Evolutionary conservation across 352 stramenopile genomes (phyloP).

Genomic region (Hyaloperonospora arabidopsidis): DNA sequence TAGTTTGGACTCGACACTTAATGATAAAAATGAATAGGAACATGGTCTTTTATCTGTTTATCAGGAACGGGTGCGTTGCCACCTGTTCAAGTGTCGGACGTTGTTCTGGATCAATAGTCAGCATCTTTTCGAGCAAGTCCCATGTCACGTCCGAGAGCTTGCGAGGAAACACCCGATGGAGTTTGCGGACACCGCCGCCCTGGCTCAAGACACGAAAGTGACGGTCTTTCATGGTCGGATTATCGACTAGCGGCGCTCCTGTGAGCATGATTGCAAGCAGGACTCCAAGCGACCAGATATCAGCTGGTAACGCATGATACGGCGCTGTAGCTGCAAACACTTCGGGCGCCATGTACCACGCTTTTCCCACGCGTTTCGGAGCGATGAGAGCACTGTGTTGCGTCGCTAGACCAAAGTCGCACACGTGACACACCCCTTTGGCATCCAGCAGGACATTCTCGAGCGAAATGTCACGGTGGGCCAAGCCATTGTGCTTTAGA

Average conservation of each 20-base stretch:
- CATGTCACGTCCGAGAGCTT: constrained; percentile 21
- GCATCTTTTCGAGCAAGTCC: constrained; percentile 25
- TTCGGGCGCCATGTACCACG: constrained; percentile 64
- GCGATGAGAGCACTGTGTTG: constrained; percentile 19
- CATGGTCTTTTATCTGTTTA: neutral
- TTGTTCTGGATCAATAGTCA: constrained; percentile 25
- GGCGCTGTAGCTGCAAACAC: constrained; percentile 34
- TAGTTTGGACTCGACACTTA: too few species aligned
- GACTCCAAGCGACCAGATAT: constrained; percentile 58
- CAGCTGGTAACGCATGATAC: constrained; percentile 40
- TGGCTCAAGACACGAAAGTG: constrained; percentile 35
- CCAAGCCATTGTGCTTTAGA: constrained; percentile 40
- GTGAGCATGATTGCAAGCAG: constrained; percentile 58
- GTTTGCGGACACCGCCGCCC: constrained; percentile 32
- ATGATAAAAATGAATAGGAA: too few species aligned
- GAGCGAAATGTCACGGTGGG: constrained; percentile 54
- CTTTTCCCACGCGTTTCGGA: constrained; percentile 44
- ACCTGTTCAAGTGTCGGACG: constrained; percentile 38
- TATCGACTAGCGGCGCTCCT: constrained; percentile 39
- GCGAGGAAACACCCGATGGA: constrained; percentile 35
- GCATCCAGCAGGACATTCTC: constrained; percentile 25
- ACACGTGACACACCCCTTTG: constrained; percentile 36
- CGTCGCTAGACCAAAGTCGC: constrained; percentile 46
- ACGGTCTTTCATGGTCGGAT: constrained; percentile 27
- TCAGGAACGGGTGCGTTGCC: constrained; percentile 30